A percentile compares a stretch with the other conserved stretches of the same genome.
These are phyloP conservation scores for Umbelopsis sp. DNA, from an alignment of 192 early-diverging fungal genomes.

Conservation along the genomic window DNA sequence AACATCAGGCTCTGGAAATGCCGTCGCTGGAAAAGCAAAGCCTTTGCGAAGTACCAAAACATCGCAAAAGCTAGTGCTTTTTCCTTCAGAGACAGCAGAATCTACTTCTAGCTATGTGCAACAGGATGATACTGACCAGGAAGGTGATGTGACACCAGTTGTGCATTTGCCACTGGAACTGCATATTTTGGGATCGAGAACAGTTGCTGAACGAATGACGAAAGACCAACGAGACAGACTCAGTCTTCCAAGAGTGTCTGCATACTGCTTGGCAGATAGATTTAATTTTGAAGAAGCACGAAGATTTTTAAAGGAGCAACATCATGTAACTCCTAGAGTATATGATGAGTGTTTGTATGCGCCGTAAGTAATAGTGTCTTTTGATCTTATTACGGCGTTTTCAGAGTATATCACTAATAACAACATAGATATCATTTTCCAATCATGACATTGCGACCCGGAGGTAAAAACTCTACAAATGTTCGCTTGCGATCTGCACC, in stretches of 20 bases:
- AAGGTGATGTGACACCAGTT: conserved; percentile 27
- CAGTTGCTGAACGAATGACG: conserved; percentile 55
- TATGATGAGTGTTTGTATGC: conserved; percentile 61
- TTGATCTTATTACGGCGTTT: neutral
- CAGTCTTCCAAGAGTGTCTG: conserved; percentile 65
- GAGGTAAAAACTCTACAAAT: conserved; percentile 34
- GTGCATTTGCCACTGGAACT: conserved; percentile 30
- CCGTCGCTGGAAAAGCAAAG: conserved; percentile 24
- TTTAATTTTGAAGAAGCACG: conserved; percentile 49
- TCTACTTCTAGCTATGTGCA: neutral
- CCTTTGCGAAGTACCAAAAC: conserved; percentile 88
- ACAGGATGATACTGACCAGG: conserved; percentile 29
- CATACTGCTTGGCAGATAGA: conserved; percentile 75
- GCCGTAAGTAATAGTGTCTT: conserved; percentile 15
- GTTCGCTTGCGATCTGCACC: conserved; percentile 32
- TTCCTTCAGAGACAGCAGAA: conserved; percentile 51
- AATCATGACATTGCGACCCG: conserved; percentile 43
- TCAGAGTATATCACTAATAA: neutral
- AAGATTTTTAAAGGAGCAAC: conserved; percentile 47
- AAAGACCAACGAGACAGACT: conserved; percentile 52
- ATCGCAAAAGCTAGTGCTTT: conserved; percentile 86
- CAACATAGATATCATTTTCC: conserved; percentile 51
- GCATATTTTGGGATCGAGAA: conserved; percentile 40
- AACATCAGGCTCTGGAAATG: neutral
- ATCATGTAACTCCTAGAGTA: conserved; percentile 53